Evolutionary conservation across 257 asterid genomes (phyloP).

Genomic region (Leptodermis oblonga): DNA sequence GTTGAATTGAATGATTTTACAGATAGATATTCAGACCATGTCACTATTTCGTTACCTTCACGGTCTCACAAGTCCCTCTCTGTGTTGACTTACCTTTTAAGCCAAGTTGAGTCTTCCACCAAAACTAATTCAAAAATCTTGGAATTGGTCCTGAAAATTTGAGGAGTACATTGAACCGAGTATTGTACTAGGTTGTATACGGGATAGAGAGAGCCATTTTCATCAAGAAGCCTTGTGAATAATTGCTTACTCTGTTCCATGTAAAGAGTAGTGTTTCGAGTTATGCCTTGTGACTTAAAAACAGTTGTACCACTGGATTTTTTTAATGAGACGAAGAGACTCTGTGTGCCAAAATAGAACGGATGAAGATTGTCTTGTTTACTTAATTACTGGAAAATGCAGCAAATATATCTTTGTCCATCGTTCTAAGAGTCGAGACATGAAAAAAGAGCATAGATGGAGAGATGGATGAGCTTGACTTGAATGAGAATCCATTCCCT

Average conservation of each 20-base stretch:
- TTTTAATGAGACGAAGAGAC: no score
- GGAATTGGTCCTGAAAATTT: neutral
- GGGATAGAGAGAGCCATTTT: no score
- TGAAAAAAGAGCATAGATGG: neutral
- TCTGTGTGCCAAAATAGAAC: no score
- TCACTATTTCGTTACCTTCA: neutral
- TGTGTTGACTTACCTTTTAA: neutral
- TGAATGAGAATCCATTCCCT: slow-evolving; percentile 1
- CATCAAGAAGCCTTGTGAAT: no score
- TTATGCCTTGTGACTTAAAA: no score
- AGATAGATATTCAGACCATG: slow-evolving; percentile 6
- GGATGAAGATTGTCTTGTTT: no score
- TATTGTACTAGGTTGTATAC: no score
- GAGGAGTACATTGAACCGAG: neutral
- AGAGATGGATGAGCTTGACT: neutral
- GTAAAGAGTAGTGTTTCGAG: no score
- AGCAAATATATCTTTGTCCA: neutral
- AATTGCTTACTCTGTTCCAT: no score
- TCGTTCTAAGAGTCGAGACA: neutral
- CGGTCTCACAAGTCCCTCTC: neutral
- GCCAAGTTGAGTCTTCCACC: neutral
- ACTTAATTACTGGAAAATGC: no score
- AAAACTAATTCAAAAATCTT: neutral
- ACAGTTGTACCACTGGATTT: no score
- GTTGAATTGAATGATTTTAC: slow-evolving; percentile 2